These are phyloP conservation scores for Quercus parvula DNA, from an alignment of 306 rosid genomes.

Conservation along the genomic window DNA sequence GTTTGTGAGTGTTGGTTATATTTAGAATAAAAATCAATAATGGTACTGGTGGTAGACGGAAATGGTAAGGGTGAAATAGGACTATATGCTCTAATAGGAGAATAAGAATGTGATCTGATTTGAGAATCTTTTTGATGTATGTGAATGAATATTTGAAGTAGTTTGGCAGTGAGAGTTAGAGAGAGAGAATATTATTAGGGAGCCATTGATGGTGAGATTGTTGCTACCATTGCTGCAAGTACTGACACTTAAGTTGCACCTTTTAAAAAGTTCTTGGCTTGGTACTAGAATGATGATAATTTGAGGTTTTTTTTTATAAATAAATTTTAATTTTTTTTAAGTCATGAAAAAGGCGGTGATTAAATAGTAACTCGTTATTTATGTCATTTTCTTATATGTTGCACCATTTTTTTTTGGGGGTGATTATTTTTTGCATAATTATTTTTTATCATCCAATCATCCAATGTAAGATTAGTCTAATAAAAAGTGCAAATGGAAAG, in stretches of 20 bases:
- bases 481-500: too few relatives aligned
- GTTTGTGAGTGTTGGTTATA: neutral
- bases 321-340: conserved; percentile 2
- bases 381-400: neutral
- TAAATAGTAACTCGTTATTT: neutral
- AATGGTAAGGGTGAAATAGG: neutral
- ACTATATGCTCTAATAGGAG: neutral
- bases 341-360: too few relatives aligned
- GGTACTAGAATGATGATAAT: conserved; percentile 5
- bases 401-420: too few relatives aligned
- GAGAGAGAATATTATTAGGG: neutral
- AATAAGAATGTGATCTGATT: neutral
- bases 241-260: conserved; percentile 28
- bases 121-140: neutral
- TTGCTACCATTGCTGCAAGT: neutral
- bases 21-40: neutral
- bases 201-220: conserved; percentile 3
- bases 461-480: too few relatives aligned
- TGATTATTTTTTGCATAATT: too few relatives aligned
- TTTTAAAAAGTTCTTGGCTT: conserved; percentile 22
- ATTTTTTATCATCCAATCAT: too few relatives aligned
- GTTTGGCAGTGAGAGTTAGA: neutral
- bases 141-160: neutral
- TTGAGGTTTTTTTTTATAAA: neutral
- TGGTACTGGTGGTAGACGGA: neutral